Evolutionary conservation across 108 stramenopile genomes (phyloP), one percentile per base, ranked within the genome.

Genomic region (Parietichytrium sp.): DNA sequence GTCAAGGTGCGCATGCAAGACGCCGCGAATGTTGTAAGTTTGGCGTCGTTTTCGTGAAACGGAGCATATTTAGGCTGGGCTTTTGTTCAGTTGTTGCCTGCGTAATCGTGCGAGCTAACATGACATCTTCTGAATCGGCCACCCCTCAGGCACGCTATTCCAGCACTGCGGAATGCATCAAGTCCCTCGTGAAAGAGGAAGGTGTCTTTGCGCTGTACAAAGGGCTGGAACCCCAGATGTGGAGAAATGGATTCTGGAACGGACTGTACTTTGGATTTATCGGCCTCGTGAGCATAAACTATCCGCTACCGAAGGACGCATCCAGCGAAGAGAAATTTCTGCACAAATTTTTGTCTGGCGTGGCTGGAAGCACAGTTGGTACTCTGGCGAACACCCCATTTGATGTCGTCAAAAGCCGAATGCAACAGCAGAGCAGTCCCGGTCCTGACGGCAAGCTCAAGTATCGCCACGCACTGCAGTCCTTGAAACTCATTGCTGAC

Each of bases 261-360:
- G 84, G 85, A 47, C 78, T 82, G 54, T 87, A 87, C 81, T 87
- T 87, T 79, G 86, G 86, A 23, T 82, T 79, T 77, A 85, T 87
- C 23, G 84, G 84, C 8, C 29, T 85, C 42, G 84, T 84, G 83
- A 31, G 38, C 3, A 54, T 54, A 3, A 7, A 81, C 29, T 54
- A 84, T 27, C 16, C 80, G 13, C 54, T 81, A 4, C 80, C 84
- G 6, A 25, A 83, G 26, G 82, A 50, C 18, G 83, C 78, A 10
- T 27, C 82, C 33, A 82, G 42, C 4, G 3, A 47, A 2, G 80
- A 82, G 2, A 80, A 85, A 79, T 33, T 36, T 6, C 80, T 51
- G 18, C 55, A 85, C 54, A 85, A 85, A 33, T 84, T 86, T 50
- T 78, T 79, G 1, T 26, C 83, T n/a, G 86, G 86, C 10, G 79